These are phyloP conservation scores for Tolypocladium sp. DNA, from an alignment of 2,329 filamentous ascomycete genomes.

Conservation along the genomic window DNA sequence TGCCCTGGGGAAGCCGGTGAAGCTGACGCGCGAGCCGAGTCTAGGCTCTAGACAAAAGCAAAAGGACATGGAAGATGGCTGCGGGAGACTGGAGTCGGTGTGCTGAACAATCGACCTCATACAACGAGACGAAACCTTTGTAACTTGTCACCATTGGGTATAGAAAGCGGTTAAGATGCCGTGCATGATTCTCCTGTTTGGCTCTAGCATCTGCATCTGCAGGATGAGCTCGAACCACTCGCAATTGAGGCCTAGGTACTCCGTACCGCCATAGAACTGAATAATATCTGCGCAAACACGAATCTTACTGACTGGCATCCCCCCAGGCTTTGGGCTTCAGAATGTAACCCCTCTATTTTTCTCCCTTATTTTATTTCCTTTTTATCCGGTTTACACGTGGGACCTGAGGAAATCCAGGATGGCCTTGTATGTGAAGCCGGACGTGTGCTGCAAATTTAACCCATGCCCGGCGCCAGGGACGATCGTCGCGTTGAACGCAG, in stretches of 20 bases:
- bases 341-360: not conserved
- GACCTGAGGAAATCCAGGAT: conserved; percentile 24
- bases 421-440: conserved; percentile 19
- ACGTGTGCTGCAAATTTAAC: conserved; percentile 36
- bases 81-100: not conserved
- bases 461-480: conserved; percentile 42
- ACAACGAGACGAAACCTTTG: not conserved
- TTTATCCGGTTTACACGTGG: not conserved
- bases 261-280: not conserved
- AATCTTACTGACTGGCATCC: not conserved
- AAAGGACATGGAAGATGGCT: not conserved
- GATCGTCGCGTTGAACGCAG: conserved; percentile 41
- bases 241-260: not conserved
- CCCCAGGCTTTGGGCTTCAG: not conserved
- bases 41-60: not conserved
- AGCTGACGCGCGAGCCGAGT: not conserved
- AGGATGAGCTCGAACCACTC: not conserved
- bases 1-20: not conserved
- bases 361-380: not conserved
- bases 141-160: no score
- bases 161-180: no score
- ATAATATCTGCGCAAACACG: not conserved
- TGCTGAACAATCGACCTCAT: not conserved
- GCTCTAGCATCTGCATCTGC: not conserved
- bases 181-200: no score